Percentiles rank a stretch among this genome's conserved stretches.
Conservation (phyloP, 768 basidiomycete species). For the Trametes meyenii region DNA sequence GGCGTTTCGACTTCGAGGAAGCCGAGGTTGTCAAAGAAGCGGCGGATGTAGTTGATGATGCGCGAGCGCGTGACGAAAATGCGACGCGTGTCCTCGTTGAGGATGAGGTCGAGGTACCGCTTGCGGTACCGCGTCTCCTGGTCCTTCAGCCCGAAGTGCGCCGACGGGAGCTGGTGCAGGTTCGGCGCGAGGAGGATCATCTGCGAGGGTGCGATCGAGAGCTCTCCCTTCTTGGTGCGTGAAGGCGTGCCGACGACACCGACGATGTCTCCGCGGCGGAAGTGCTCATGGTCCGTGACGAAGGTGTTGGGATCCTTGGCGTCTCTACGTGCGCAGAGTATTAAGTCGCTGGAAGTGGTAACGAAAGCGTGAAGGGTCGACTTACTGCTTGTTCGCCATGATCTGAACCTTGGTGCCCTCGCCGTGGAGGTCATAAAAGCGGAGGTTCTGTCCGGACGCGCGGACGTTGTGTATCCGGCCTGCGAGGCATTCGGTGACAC, state of each 20-base stretch:
- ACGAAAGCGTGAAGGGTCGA: slow-evolving; percentile 14
- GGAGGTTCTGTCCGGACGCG: slow-evolving; percentile 76
- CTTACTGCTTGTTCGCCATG: slow-evolving; percentile 86
- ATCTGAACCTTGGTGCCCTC: slow-evolving; percentile 95
- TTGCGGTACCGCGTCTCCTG: slow-evolving; percentile 97
- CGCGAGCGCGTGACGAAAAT: slow-evolving; percentile 89
- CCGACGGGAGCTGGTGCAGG: slow-evolving; percentile 91
- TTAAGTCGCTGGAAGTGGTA: not conserved
- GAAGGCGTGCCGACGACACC: slow-evolving; percentile 89
- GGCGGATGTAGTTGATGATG: slow-evolving; percentile 91
- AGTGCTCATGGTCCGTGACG: slow-evolving; percentile 72
- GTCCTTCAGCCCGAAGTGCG: slow-evolving; percentile 94
- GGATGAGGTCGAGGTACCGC: slow-evolving; percentile 97
- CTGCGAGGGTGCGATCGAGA: slow-evolving; percentile 80
- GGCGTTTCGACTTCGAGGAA: slow-evolving; percentile 99
- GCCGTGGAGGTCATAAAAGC: slow-evolving; percentile 92
- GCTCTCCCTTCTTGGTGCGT: slow-evolving; percentile 94
- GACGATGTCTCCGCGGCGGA: slow-evolving; percentile 95
- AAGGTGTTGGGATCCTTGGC: slow-evolving; percentile 66
- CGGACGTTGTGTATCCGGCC: slow-evolving; percentile 94
- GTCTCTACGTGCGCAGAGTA: slow-evolving; percentile 47
- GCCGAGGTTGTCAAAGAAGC: slow-evolving; percentile 85
- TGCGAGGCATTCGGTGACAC: slow-evolving; percentile 66
- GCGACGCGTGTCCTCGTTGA: slow-evolving; percentile 86
- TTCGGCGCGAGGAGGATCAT: slow-evolving; percentile 94